These are phyloP conservation scores for Cercospora citrullina DNA, from an alignment of 2,329 filamentous ascomycete species.

Conservation along the genomic window DNA sequence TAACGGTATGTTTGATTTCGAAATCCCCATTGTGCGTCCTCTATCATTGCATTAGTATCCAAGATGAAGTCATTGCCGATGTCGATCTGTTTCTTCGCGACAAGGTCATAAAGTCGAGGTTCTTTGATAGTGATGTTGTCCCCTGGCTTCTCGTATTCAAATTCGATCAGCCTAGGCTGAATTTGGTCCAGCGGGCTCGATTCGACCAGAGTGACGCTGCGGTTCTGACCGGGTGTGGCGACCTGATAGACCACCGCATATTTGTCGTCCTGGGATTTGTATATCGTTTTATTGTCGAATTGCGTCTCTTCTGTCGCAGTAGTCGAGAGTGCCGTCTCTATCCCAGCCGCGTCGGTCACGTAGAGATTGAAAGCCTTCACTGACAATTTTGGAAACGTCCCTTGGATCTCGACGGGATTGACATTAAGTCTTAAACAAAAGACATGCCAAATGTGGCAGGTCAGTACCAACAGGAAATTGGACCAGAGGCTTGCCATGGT, in stretches of 20 bases:
- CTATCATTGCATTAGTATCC: neutral
- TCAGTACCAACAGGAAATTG: neutral
- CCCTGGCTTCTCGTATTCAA: neutral
- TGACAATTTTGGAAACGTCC: neutral
- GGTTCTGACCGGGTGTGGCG: neutral
- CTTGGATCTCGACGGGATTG: neutral
- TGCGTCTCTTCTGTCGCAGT: neutral
- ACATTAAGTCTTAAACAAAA: neutral
- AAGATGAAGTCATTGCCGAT: slow-evolving; percentile 2
- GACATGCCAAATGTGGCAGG: neutral
- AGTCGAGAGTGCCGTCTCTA: slow-evolving; percentile 11
- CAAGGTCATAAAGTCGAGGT: slow-evolving; percentile 13
- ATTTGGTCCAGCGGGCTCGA: slow-evolving; percentile 3
- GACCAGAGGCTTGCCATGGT: neutral
- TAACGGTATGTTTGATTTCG: slow-evolving; percentile 12
- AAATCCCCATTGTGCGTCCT: slow-evolving; percentile 4
- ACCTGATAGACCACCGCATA: slow-evolving; percentile 13
- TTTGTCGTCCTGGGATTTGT: slow-evolving; percentile 7
- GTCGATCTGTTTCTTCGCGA: slow-evolving; percentile 9
- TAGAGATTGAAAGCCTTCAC: slow-evolving; percentile 11
- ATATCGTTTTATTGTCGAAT: neutral
- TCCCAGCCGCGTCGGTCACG: neutral
- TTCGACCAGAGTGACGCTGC: slow-evolving; percentile 6
- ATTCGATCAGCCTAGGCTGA: neutral
- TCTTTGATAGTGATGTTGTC: neutral